Evolutionary conservation across 768 basidiomycete species (phyloP).

Genomic region (Hygrophorus russula): DNA sequence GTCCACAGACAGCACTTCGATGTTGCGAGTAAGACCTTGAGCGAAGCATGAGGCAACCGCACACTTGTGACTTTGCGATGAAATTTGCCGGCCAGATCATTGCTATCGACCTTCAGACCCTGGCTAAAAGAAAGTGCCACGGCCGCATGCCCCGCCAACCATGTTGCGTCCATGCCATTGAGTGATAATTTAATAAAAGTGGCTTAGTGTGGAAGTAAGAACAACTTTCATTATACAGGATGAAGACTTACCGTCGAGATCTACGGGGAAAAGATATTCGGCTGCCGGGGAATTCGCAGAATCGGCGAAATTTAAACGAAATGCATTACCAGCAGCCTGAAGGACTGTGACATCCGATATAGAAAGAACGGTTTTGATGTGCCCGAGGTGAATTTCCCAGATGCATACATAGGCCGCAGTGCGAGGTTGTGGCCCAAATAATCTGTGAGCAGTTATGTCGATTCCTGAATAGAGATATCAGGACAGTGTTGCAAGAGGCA

Average conservation of each 20-base stretch:
- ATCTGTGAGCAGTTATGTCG: constrained; percentile 69
- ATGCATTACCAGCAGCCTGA: constrained; percentile 39
- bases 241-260: constrained; percentile 65
- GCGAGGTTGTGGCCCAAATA: constrained; percentile 83
- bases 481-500: neutral
- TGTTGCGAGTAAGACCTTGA: constrained; percentile 40
- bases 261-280: constrained; percentile 46
- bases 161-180: constrained; percentile 40
- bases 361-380: constrained; percentile 43
- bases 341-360: constrained; percentile 43
- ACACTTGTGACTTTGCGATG: constrained; percentile 58
- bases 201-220: constrained; percentile 31
- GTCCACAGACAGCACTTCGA: constrained; percentile 45
- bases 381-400: constrained; percentile 79
- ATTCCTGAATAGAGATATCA: constrained; percentile 37
- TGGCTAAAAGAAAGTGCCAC: constrained; percentile 40
- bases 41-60: constrained; percentile 35
- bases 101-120: constrained; percentile 59
- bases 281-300: constrained; percentile 69
- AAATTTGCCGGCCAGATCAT: constrained; percentile 60
- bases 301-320: constrained; percentile 66
- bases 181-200: constrained; percentile 73
- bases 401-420: constrained; percentile 84
- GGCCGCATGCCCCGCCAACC: constrained; percentile 42
- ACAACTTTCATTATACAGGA: neutral